A percentile compares a stretch with the other conserved stretches of the same genome.
These are phyloP conservation scores for Nothophaeocryptopus gaeumannii DNA, from an alignment of 2,329 filamentous ascomycete species.

Conservation along the genomic window DNA sequence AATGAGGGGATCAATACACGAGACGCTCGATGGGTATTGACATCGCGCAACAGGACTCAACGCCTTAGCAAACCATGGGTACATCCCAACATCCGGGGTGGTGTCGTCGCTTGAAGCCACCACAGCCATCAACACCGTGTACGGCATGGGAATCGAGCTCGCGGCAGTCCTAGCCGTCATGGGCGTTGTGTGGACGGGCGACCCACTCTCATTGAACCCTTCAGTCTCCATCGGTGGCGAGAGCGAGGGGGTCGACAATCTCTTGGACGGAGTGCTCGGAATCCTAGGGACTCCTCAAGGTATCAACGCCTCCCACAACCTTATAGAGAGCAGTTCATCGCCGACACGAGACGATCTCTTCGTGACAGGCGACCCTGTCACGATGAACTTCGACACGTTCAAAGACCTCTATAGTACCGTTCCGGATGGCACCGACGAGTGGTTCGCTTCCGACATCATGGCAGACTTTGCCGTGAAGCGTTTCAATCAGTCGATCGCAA, in stretches of 20 bases:
- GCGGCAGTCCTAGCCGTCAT: constrained; percentile 27
- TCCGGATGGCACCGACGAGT: constrained; percentile 11
- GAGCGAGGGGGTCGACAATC: constrained; percentile 32
- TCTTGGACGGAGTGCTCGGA: constrained; percentile 34
- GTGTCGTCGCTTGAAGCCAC: constrained; percentile 13
- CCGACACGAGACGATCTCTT: constrained; percentile 54
- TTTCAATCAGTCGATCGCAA: constrained; percentile 21
- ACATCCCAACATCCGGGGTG: constrained; percentile 21
- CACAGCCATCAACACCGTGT: constrained; percentile 25
- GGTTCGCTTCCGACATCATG: constrained; percentile 27
- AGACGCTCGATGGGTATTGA: background rate
- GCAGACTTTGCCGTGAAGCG: constrained; percentile 26
- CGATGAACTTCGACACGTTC: constrained; percentile 53
- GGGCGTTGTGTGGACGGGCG: constrained; percentile 28
- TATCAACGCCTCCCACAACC: constrained; percentile 52
- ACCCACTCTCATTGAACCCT: constrained; percentile 41
- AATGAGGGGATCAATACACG: background rate
- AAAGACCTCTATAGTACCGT: constrained; percentile 42
- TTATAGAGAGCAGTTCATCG: constrained; percentile 54
- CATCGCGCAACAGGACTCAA: constrained; percentile 10
- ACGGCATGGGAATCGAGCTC: constrained; percentile 30
- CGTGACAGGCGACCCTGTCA: constrained; percentile 44
- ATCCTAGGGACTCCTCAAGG: constrained; percentile 28
- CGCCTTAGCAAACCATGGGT: constrained; percentile 31
- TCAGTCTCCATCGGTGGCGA: constrained; percentile 26